Percentiles rank a stretch among this genome's conserved stretches.
Evolutionary conservation across 2,329 filamentous ascomycete genomes (phyloP).

Genomic region (Paecilomyces variotii): DNA sequence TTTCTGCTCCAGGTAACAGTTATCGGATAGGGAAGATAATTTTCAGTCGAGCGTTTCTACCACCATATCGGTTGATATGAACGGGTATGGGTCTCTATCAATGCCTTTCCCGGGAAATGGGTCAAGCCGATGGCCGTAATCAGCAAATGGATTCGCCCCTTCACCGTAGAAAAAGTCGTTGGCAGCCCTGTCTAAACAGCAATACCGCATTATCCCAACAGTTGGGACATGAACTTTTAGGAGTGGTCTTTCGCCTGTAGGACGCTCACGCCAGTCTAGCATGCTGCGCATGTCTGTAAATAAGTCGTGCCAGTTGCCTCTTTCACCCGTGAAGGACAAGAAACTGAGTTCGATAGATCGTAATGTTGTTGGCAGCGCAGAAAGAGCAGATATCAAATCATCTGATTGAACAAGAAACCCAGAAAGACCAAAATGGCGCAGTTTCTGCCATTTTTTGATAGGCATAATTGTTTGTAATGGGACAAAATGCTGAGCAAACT

Average conservation of each 20-base stretch:
- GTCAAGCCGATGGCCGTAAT: neutral
- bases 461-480: slow-evolving; percentile 23
- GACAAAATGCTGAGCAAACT: slow-evolving; percentile 1
- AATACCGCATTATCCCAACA: slow-evolving; percentile 1
- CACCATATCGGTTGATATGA: neutral
- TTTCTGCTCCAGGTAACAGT: neutral
- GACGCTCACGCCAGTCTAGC: slow-evolving; percentile 9
- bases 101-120: neutral
- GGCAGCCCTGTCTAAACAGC: slow-evolving; percentile 6
- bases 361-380: slow-evolving; percentile 17
- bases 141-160: slow-evolving; percentile 14
- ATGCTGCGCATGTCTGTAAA: slow-evolving; percentile 10
- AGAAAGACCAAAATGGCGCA: slow-evolving; percentile 25
- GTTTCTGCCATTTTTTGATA: slow-evolving; percentile 15
- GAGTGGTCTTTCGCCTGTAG: slow-evolving; percentile 1
- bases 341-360: slow-evolving; percentile 28
- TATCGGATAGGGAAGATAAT: neutral
- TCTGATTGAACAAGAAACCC: slow-evolving; percentile 15
- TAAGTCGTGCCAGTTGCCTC: slow-evolving; percentile 8
- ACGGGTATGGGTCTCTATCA: neutral
- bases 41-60: neutral
- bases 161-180: slow-evolving; percentile 15
- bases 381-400: slow-evolving; percentile 22
- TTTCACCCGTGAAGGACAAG: slow-evolving; percentile 15
- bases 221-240: neutral